Evolutionary conservation across 164 flowering plant genomes (phyloP).

Genomic region (Paratinospora sagittata): DNA sequence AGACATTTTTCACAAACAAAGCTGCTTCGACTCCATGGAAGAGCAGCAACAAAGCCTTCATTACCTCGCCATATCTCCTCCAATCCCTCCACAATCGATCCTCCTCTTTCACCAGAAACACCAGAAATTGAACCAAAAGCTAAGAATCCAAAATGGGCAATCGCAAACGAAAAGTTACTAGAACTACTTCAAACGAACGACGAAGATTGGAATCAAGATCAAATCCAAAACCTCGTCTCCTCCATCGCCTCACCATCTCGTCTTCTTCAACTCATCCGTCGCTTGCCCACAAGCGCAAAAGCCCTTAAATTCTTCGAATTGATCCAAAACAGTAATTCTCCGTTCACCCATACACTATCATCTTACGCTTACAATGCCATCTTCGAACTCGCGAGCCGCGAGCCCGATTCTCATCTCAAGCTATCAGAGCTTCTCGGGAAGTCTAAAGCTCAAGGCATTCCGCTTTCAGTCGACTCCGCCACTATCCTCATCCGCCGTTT

Average conservation of each 20-base stretch:
- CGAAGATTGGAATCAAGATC: conserved; percentile 25
- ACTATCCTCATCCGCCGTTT: conserved; percentile 34
- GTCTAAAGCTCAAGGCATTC: conserved; percentile 31
- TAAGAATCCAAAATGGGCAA: neutral
- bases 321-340: conserved; percentile 7
- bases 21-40: conserved; percentile 1
- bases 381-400: conserved; percentile 39
- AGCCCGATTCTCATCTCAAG: conserved; percentile 20
- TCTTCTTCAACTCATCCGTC: conserved; percentile 29
- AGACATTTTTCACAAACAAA: neutral
- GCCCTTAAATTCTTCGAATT: conserved; percentile 48
- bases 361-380: conserved; percentile 45
- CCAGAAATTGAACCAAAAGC: no score
- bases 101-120: neutral
- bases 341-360: conserved; percentile 3
- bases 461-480: conserved; percentile 35
- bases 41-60: no score
- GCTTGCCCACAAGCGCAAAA: conserved; percentile 24
- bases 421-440: conserved; percentile 28
- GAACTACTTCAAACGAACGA: conserved; percentile 29
- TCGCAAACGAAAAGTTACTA: conserved; percentile 17
- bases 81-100: neutral
- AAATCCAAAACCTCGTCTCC: conserved; percentile 34
- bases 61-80: conserved; percentile 5
- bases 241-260: conserved; percentile 15